A percentile compares a stretch with the other conserved stretches of the same genome.
Conservation (phyloP, 1,139 yeast genomes). For the Pneumocystis wakefieldiae region DNA sequence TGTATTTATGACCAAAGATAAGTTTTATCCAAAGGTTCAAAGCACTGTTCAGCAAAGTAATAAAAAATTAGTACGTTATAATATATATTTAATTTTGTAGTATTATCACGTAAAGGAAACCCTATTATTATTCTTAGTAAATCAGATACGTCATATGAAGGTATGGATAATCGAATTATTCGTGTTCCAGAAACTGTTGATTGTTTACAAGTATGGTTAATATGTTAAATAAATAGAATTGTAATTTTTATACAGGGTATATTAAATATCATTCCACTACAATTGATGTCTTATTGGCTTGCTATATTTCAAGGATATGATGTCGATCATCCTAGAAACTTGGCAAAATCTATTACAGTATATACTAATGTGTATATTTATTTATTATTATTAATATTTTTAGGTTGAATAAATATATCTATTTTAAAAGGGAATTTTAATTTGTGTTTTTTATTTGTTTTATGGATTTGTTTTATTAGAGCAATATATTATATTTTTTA, state of each 20-base stretch:
- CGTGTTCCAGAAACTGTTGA: conserved; percentile 69
- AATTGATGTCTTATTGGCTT: conserved; percentile 92
- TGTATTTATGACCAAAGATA: conserved; percentile 94
- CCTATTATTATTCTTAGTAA: conserved; percentile 89
- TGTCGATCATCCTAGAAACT: conserved; percentile 96
- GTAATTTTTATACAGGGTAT: conserved; percentile 97
- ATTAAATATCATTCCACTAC: conserved; percentile 85
- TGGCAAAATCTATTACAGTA: conserved; percentile 96
- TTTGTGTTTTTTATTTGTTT: not conserved
- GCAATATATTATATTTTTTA: not conserved
- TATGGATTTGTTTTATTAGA: not conserved
- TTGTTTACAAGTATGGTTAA: not conserved
- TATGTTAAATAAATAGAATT: not conserved
- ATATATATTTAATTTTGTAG: not conserved
- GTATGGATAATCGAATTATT: conserved; percentile 28
- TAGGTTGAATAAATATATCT: not conserved
- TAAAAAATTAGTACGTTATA: conserved; percentile 28
- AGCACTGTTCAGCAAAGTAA: conserved; percentile 94
- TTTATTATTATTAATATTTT: not conserved
- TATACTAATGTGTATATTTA: not conserved
- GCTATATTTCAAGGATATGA: conserved; percentile 92
- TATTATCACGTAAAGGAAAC: conserved; percentile 59
- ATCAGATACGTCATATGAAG: conserved; percentile 39
- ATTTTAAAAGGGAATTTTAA: not conserved
- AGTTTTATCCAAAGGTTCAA: conserved; percentile 89